Evolutionary conservation across 768 basidiomycete species (phyloP), one percentile per base, ranked within the genome.

Genomic region (Xerocomellus amylosporus): DNA sequence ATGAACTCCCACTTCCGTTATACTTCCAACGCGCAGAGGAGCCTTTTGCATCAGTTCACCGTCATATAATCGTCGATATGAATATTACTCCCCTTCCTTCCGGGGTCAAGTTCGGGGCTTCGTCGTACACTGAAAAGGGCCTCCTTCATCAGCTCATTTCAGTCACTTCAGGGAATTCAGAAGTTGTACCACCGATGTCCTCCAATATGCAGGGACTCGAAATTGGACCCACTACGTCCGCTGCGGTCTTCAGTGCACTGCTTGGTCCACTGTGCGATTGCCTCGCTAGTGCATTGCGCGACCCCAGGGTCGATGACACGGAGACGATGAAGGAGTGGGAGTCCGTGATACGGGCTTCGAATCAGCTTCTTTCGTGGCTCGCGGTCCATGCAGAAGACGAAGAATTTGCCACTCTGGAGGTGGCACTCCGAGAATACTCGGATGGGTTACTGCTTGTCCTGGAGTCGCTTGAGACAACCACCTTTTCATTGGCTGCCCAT

Each of bases 111-210:
- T 86, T 92, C 58, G 65, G 62, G 1, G 37, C 70, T 2, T 70
- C 74, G 9, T 81, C 85, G 7, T 87, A 83, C 57, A 76, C 86
- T 41, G 79, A 77, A 8, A 83, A 75, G 53, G 87, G 88, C 1
- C 74, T 78, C 62, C 78, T 93, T 17, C 67, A 76, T 52, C 81
- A 86, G 22, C 75, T 91, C 15, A 55, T 84, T 45, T 62, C 74
- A n/a, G 47, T 76, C 47, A 56, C 77, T 19, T 65, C 69, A 20
- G 63, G 69, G 30, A 52, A 56, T 8, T 53, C 59, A 5, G 67
- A 72, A 24, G 49, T 61, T 10, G 54, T 63, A 13, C 49, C 65
- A 12, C 78, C 78, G 3, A 59, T 58, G 2, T 53, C 65, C 14
- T 68, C 71, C 43, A 62, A 66, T 38, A 53, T 75, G 30, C 72